Percentiles rank a stretch among this genome's conserved stretches.
Conservation (phyloP, 1,284 basidiomycete species). For the Ganoderma leucocontextum region DNA sequence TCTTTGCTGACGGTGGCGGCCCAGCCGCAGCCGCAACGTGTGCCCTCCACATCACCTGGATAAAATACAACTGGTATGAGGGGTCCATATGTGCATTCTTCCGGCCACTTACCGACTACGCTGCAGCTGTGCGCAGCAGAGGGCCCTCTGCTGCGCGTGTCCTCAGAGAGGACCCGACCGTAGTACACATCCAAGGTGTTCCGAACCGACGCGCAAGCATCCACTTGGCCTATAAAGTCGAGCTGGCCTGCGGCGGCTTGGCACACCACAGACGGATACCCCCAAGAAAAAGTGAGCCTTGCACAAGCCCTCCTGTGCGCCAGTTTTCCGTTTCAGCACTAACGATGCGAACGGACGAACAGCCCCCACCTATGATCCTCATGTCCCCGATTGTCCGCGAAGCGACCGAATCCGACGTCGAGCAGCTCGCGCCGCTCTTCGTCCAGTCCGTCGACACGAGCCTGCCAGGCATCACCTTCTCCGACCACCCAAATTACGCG, state of each 20-base stretch:
- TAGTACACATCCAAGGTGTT: neutral
- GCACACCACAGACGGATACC: neutral
- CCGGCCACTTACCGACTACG: slow-evolving; percentile 1
- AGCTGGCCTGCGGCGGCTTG: neutral
- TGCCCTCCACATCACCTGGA: neutral
- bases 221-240: slow-evolving; percentile 2
- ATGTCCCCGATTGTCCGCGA: slow-evolving; percentile 23
- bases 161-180: neutral
- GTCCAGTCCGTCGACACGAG: slow-evolving; percentile 27
- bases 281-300: neutral
- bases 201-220: slow-evolving; percentile 5
- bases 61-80: too few relatives aligned
- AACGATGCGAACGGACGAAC: neutral
- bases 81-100: neutral
- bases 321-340: neutral
- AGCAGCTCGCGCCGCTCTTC: slow-evolving; percentile 26
- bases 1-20: neutral
- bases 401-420: slow-evolving; percentile 22
- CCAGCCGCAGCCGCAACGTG: neutral
- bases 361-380: slow-evolving; percentile 18
- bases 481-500: slow-evolving; percentile 17
- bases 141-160: neutral
- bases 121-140: slow-evolving; percentile 8
- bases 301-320: neutral
- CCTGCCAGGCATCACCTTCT: slow-evolving; percentile 26